phyloP scores from a whole-genome alignment of 169 alveolate genomes.

The Cryptosporidium ryanae region DNA sequence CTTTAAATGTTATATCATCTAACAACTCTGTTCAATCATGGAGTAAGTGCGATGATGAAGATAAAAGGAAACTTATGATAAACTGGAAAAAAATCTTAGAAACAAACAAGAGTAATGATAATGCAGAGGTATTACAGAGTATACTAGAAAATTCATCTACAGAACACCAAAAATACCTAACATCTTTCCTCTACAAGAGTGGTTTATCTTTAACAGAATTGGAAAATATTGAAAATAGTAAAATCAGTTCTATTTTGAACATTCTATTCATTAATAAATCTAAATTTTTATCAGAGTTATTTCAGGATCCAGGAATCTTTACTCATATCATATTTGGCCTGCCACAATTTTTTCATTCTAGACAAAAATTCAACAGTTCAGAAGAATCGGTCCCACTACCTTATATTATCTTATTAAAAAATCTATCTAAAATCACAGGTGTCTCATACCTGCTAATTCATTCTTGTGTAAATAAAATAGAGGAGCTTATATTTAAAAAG shows the following conservation, averaged over 20 bases:
- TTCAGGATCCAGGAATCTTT: constrained; percentile 66
- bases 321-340: constrained; percentile 28
- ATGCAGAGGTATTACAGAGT: neutral
- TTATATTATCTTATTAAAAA: constrained; percentile 15
- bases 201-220: neutral
- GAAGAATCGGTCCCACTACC: constrained; percentile 47
- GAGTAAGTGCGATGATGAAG: constrained; percentile 22
- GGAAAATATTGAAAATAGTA: neutral
- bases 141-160: neutral
- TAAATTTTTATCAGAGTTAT: neutral
- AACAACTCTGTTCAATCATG: constrained; percentile 21
- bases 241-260: neutral
- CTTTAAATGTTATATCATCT: neutral
- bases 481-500: constrained; percentile 10
- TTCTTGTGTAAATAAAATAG: constrained; percentile 52
- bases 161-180: neutral
- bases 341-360: constrained; percentile 72
- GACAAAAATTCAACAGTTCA: constrained; percentile 31
- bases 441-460: constrained; percentile 18
- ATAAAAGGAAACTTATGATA: neutral
- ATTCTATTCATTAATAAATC: constrained; percentile 8
- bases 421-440: constrained; percentile 52
- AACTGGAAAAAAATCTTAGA: constrained; percentile 24
- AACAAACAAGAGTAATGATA: constrained; percentile 29
- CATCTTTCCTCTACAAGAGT: neutral